Percentiles rank a stretch among this genome's conserved stretches.
Evolutionary conservation across 139 green algal genomes (phyloP).

Genomic region (Chlorella sp.): DNA sequence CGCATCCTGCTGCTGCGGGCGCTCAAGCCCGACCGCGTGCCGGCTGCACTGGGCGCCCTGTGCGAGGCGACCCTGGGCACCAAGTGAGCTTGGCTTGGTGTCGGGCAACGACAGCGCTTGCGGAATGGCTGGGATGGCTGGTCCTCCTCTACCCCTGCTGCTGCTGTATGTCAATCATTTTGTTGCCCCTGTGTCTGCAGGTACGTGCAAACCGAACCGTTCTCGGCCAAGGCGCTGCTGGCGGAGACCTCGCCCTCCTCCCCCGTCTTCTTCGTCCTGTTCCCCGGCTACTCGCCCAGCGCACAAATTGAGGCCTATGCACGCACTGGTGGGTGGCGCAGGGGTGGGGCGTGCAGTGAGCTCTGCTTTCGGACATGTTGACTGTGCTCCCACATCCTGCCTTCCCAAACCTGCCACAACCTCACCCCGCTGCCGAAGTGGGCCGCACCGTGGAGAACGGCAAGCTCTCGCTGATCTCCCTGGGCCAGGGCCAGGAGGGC

Average conservation of each 20-base stretch:
- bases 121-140: no score
- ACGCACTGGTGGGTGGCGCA: conserved; percentile 58
- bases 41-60: conserved; percentile 80
- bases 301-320: conserved; percentile 89
- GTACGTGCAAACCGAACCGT: conserved; percentile 70
- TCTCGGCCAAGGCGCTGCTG: conserved; percentile 74
- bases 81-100: background rate
- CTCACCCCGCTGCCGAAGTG: no score
- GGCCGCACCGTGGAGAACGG: conserved; percentile 73
- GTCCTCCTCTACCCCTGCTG: no score
- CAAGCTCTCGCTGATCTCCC: conserved; percentile 75
- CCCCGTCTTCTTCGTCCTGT: conserved; percentile 93
- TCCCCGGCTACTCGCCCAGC: conserved; percentile 84
- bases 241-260: conserved; percentile 46
- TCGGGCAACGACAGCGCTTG: no score
- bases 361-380: background rate
- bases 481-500: conserved; percentile 80
- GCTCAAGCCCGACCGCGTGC: conserved; percentile 87
- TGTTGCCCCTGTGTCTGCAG: background rate
- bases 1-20: conserved; percentile 82
- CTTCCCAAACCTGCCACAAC: no score
- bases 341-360: no score
- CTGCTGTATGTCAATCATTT: no score
- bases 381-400: background rate
- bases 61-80: conserved; percentile 79